Base-by-base conservation (phyloP, 495 filamentous ascomycete species). In the Endocarpon pusillum region DNA sequence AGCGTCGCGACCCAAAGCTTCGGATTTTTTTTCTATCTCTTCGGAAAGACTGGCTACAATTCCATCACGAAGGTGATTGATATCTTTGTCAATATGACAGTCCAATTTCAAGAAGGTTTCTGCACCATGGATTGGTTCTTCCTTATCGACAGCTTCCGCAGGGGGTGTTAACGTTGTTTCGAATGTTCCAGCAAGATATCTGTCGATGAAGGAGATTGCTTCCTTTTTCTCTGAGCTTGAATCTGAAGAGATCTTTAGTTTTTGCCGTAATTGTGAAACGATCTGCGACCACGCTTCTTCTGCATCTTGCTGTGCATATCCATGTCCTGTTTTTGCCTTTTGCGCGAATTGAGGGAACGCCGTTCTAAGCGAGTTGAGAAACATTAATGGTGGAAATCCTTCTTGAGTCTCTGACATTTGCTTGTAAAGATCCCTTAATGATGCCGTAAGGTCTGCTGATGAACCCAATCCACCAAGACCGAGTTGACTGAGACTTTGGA, bases 231-330 rank as follows among this genome's bases (percentile, higher is more conserved):
- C 64, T 1, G 46, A 33, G 2, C 28, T 28, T 19, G 36, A 34
- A 8, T 50, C 35, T 8, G 32, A 27, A 2, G 39, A 43, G 35
- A 79, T 57, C 49, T 75, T 78, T 35, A 94, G 56, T 50, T 81
- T 91, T 41, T 78, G 67, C 21, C 78, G 74, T 29, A 97, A 60
- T 49, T 87, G 79, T n/a, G 73, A 71, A 4, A 97, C 52, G 33
- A 97, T 94, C 49, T 96, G 87, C 15, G 91, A 91, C 81, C 87
- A 97, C 12, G 85, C 92, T 52, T 97, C 89, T 49, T 97, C 89
- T 1, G 89, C 89, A 61, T 97, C 89, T 56, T 97, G 89, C 48
- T 97, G 89, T 5, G 87, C 82, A 49, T 73, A 96, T 2, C 82
- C 85, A 29, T 74, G 66, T 0, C 83, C 83, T 21, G 74, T 76